Evolutionary conservation across 805 yeast species (phyloP), one percentile per base, ranked within the genome.

Genomic region (Barnettozyma wickerhamii): DNA sequence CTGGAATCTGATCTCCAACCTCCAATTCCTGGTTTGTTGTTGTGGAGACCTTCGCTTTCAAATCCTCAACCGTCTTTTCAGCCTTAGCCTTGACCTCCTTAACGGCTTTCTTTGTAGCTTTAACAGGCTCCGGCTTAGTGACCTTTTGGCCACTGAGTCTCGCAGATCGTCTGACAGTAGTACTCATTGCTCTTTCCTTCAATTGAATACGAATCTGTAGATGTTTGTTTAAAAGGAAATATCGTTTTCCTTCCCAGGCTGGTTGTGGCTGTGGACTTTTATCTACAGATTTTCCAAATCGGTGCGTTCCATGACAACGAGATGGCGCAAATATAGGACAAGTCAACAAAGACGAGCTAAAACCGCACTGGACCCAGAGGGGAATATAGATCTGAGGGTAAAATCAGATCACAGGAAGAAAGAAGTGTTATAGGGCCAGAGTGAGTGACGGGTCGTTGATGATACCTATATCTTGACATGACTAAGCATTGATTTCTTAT

Each of bases 1-100:
- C 81, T 12, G 95, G 95, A 33, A 85, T 71, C 9, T 60, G 62
- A 53, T 79, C 89, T 20, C 90, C 93, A 14, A 77, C 66, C 41
- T 74, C 59, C 28, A 72, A 13, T 35, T 55, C 58, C 18, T 39
- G n/a, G n/a, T n/a, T n/a, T n/a, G n/a, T n/a, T n/a, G n/a, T n/a
- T n/a, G n/a, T 23, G 30, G 10, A 4, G 7, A 30, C 18, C 38
- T 38, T 29, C 28, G 15, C 41, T 10, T 28, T 29, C 29, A 10
- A 41, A 21, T 14, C 24, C 40, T 39, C 40, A 21, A 18, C 19
- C 15, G 17, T 33, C 17, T 12, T 35, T 19, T 33, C 33, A 18
- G 17, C 24, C 38, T 40, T 42, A 20, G 6, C 30, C 35, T 41
- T 35, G 12, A 45, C 51, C 43, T 53, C 51, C 13, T 47, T 33